Evolutionary conservation across 177 flowering plant species (phyloP).

Genomic region (Vitis hybrid): DNA sequence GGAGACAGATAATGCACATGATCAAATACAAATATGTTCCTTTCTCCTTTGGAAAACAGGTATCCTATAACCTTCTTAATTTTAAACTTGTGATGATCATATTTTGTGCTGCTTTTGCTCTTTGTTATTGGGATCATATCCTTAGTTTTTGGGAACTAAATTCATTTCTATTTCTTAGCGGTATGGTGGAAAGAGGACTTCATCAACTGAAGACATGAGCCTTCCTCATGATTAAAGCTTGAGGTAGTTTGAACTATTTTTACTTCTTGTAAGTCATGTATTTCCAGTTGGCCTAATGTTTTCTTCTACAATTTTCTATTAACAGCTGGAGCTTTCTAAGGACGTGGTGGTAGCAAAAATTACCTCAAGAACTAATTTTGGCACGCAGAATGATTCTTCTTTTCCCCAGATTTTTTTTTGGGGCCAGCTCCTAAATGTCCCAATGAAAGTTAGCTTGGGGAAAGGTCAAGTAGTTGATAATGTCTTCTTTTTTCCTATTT

Average conservation of each 20-base stretch:
- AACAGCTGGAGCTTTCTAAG: conserved; percentile 5
- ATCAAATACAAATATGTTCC: conserved; percentile 72
- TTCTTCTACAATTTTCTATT: conserved; percentile 1
- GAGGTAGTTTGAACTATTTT: conserved; percentile 10
- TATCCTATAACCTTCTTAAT: conserved; percentile 6
- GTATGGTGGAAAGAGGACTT: conserved; percentile 34
- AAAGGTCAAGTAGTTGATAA: conserved; percentile 2
- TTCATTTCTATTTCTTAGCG: conserved; percentile 20
- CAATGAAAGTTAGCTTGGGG: conserved; percentile 1
- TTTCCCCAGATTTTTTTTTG: neutral
- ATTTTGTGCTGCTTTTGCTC: neutral
- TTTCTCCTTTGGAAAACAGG: conserved; percentile 64
- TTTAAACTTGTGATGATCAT: neutral
- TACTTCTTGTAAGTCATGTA: neutral
- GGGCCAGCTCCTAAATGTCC: conserved; percentile 6
- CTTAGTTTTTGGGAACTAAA: neutral
- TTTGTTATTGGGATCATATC: neutral
- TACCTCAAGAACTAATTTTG: neutral
- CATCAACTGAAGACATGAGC: conserved; percentile 29
- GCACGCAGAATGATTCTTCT: conserved; percentile 1
- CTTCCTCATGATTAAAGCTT: conserved; percentile 23
- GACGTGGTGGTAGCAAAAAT: conserved; percentile 5
- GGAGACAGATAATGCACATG: conserved; percentile 64
- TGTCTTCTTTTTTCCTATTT: neutral
- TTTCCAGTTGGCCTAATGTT: neutral